Evolutionary conservation across 2,329 filamentous ascomycete species (phyloP).

Genomic region (Incumbomyces lentus): DNA sequence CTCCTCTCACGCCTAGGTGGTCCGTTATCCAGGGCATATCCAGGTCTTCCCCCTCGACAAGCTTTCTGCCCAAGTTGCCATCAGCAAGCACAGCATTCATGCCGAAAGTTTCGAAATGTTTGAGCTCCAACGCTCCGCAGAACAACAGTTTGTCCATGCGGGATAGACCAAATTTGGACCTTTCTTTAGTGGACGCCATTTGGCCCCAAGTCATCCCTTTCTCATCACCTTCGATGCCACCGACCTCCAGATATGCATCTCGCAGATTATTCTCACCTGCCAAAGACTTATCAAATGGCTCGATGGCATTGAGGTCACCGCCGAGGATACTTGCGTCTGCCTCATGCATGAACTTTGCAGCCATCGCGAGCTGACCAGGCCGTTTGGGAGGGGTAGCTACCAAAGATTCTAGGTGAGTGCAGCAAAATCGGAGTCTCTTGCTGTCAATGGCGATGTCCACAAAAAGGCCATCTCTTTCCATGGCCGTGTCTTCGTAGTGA

Average conservation of each 20-base stretch:
- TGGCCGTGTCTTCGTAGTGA: slow-evolving; percentile 38
- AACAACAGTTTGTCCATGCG: slow-evolving; percentile 48
- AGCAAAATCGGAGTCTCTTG: slow-evolving; percentile 36
- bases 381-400: slow-evolving; percentile 39
- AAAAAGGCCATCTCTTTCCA: slow-evolving; percentile 46
- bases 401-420: slow-evolving; percentile 49
- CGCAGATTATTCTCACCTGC: slow-evolving; percentile 39
- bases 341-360: slow-evolving; percentile 34
- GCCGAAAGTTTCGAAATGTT: slow-evolving; percentile 40
- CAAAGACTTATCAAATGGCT: slow-evolving; percentile 42
- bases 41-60: slow-evolving; percentile 16
- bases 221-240: slow-evolving; percentile 41
- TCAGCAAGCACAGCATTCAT: slow-evolving; percentile 32
- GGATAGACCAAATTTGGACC: slow-evolving; percentile 38
- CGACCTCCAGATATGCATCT: slow-evolving; percentile 44
- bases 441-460: slow-evolving; percentile 36
- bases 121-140: slow-evolving; percentile 41
- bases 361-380: slow-evolving; percentile 38
- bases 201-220: slow-evolving; percentile 50
- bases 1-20: slow-evolving; percentile 17
- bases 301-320: slow-evolving; percentile 50
- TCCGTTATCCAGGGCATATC: slow-evolving; percentile 21
- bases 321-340: slow-evolving; percentile 35
- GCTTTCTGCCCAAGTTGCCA: slow-evolving; percentile 14
- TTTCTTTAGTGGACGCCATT: slow-evolving; percentile 34